Base-by-base conservation (phyloP, 2,329 filamentous ascomycete genomes). In the Diaporthe vexans region DNA sequence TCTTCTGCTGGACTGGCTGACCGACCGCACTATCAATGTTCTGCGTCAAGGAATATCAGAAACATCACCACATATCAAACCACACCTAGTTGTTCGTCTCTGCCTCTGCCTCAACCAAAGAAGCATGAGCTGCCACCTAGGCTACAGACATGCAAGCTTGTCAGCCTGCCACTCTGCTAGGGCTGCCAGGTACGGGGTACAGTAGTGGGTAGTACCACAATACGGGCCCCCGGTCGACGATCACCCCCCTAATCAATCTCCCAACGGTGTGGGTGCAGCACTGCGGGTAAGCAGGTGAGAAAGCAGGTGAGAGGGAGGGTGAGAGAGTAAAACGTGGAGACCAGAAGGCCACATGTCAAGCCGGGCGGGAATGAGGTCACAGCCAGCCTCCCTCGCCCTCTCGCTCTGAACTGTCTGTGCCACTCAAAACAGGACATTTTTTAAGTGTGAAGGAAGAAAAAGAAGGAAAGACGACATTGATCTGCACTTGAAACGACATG, bases 361-460 rank as follows among this genome's bases (percentile, higher is more conserved):
- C 46, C 26, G 56, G 70, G 57, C 46, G 46, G 26, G 46, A 46
- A 65, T 65, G 70, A 72, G 70, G 70, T 72, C 70, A 72, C 70
- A 65, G 35, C 35, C 35, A 37, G 46, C 61, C 58, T 37, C 21
- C n/a, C n/a, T 43, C 29, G 54, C 15, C 24, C 54, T 11, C 54
- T 61, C 13, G 37, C 58, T 17, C n/a, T 10, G 40, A 13, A 26
- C 3, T 19, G 37, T 24, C 26, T 10, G 37, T 26, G 26, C 9
- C 40, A 40, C 56, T 29, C 57, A 29, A 29, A 29, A 29, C 29
- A 29, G 29, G 4, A 29, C 29, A 29, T 3, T 29, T 29, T 29
- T 29, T 29, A 37, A 46, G 43, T 33, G 6, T 26, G 19, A 37
- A 33, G 33, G n/a, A n/a, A 67, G 19, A 33, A 43, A 3, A 43